A percentile compares a stretch with the other conserved stretches of the same genome.
Conservation (phyloP, 148 eudicot genomes). For the Vaccinium darrowii region DNA sequence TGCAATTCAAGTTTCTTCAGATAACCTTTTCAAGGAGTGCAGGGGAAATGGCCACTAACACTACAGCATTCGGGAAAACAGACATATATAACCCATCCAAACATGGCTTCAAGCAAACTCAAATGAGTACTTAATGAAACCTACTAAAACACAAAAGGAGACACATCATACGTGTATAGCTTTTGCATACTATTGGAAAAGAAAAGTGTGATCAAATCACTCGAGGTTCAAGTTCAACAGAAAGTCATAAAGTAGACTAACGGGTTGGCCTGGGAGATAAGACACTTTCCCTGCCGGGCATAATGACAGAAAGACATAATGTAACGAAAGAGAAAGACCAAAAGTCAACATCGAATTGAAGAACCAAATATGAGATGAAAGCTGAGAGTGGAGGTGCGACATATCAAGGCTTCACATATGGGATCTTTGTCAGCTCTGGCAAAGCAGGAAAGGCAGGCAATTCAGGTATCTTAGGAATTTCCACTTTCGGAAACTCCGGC, state of each 20-base stretch:
- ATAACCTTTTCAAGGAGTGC: background rate
- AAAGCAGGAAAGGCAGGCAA: background rate
- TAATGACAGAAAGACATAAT: background rate
- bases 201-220: too few species aligned
- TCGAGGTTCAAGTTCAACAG: too few species aligned
- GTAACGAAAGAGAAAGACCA: background rate
- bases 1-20: background rate
- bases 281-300: background rate
- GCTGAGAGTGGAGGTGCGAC: background rate
- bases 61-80: background rate
- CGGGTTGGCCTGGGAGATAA: background rate
- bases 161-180: background rate
- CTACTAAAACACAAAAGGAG: background rate
- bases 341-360: too few species aligned
- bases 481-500: background rate
- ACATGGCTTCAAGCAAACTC: background rate
- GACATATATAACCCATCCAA: background rate
- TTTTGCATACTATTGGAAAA: background rate
- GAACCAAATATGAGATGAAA: background rate
- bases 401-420: background rate
- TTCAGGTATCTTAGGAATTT: slow-evolving; percentile 11
- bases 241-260: too few species aligned
- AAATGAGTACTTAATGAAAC: background rate
- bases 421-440: background rate
- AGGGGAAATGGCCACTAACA: background rate